Evolutionary conservation across 2,329 filamentous ascomycete species (phyloP), one percentile per base, ranked within the genome.

Genomic region (Arthrobotrys pseudoclavata): DNA sequence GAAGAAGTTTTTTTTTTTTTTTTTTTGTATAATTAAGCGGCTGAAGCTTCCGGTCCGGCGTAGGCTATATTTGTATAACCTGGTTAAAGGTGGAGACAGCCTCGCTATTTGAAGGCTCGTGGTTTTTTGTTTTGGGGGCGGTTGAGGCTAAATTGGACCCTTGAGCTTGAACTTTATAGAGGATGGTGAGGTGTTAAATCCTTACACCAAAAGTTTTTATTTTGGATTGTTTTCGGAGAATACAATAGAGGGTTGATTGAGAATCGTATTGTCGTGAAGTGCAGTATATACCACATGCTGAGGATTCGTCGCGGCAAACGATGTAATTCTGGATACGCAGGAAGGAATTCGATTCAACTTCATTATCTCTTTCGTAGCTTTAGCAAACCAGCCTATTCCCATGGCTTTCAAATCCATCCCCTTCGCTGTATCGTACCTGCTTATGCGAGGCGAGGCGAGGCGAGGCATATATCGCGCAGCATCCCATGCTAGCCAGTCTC

Each of bases 41-140:
- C 40, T 68, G 64, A 47, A 57, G 53, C 34, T 57, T 68, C 64
- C 64, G 64, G 47, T 45, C 47, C 62, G 62, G 62, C 50, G 64
- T 68, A 68, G 64, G 64, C 64, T 68, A 57, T 68, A 67, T 68
- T 60, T 60, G 55, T 20, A n/a, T 60, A 60, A 60, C 55, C 55
- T 42, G 55, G 55, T 60, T 42, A 53, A 60, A 24, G 4, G 55
- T 60, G 55, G 55, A 57, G 31, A 12, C 20, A 10, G 4, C 13
- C n/a, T 52, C 22, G 20, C 5, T 40, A 15, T 40, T 6, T 57
- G 10, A 26, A 22, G 31, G 55, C 55, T 60, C 20, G 22, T 42
- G 53, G 52, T 18, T 40, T 26, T 60, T 40, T 60, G 53, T 13
- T 9, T 26, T 2, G 52, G 40, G 40, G n/a, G 42, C n/a, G 42